Evolutionary conservation across 495 filamentous ascomycete species (phyloP).

Genomic region (Hypomontagnella monticulosa): DNA sequence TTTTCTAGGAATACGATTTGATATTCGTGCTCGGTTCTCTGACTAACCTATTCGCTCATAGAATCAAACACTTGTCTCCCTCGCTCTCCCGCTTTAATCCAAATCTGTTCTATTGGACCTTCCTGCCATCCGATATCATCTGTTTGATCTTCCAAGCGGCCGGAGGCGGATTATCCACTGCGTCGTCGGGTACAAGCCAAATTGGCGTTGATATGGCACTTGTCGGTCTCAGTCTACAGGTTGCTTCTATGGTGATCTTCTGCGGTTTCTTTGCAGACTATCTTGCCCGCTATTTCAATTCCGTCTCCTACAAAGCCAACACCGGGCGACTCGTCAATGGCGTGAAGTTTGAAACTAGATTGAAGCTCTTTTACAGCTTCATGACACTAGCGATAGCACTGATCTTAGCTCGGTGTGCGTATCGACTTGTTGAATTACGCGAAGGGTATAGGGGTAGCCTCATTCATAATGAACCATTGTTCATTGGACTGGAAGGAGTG

Average conservation of each 20-base stretch:
- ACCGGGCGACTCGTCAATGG: constrained; percentile 21
- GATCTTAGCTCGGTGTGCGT: constrained; percentile 59
- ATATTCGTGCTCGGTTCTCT: neutral
- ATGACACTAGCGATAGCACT: constrained; percentile 54
- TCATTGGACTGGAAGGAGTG: constrained; percentile 57
- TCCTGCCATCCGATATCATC: constrained; percentile 63
- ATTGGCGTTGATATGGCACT: constrained; percentile 60
- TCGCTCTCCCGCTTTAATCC: constrained; percentile 62
- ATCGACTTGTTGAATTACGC: constrained; percentile 60
- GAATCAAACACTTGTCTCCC: constrained; percentile 26
- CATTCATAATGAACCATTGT: constrained; percentile 56
- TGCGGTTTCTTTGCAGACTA: constrained; percentile 56
- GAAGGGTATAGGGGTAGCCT: constrained; percentile 56
- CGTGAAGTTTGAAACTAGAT: neutral
- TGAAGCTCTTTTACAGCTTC: constrained; percentile 58
- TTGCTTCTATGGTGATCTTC: constrained; percentile 56
- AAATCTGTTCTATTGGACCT: constrained; percentile 62
- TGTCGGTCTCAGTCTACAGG: constrained; percentile 57
- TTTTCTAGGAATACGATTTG: neutral
- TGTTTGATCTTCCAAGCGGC: constrained; percentile 62
- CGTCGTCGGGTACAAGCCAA: constrained; percentile 32
- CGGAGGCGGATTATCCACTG: constrained; percentile 41
- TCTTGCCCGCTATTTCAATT: constrained; percentile 38
- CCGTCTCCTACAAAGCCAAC: constrained; percentile 27
- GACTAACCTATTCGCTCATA: neutral